These are phyloP conservation scores for Drechslerella coelobrocha DNA, from an alignment of 2,329 filamentous ascomycete genomes.

Conservation along the genomic window DNA sequence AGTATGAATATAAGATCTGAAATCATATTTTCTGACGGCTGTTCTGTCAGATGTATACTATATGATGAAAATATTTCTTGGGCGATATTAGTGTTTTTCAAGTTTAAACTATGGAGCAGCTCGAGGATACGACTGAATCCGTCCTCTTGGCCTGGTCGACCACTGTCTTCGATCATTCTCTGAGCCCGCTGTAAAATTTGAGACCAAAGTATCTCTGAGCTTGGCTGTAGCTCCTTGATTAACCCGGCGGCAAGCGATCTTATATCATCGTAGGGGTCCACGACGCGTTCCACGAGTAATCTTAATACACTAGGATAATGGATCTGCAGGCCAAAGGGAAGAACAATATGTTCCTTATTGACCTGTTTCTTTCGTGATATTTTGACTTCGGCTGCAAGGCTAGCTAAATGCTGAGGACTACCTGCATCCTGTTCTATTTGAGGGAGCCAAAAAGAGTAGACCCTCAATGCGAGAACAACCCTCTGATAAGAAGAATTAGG, in stretches of 20 bases:
- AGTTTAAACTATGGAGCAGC: slow-evolving; percentile 61
- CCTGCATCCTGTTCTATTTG: slow-evolving; percentile 29
- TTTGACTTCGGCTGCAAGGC: slow-evolving; percentile 34
- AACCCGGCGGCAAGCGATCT: slow-evolving; percentile 67
- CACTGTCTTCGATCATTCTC: slow-evolving; percentile 70
- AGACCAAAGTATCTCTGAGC: slow-evolving; percentile 57
- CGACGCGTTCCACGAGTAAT: slow-evolving; percentile 75
- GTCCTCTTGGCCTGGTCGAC: slow-evolving; percentile 89
- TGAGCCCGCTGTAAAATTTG: slow-evolving; percentile 65
- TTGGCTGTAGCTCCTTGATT: slow-evolving; percentile 63
- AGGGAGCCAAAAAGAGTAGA: slow-evolving; percentile 65
- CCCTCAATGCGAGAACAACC: slow-evolving; percentile 79
- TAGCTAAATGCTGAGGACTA: slow-evolving; percentile 2
- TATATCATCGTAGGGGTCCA: slow-evolving; percentile 94
- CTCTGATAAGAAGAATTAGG: slow-evolving; percentile 88
- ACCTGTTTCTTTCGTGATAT: slow-evolving; percentile 33
- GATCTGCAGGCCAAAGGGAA: slow-evolving; percentile 38
- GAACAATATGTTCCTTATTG: slow-evolving; percentile 40
- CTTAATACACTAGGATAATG: slow-evolving; percentile 61
- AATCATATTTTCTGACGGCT: slow-evolving; percentile 17
- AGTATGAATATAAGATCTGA: slow-evolving; percentile 24
- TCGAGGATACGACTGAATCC: slow-evolving; percentile 72
- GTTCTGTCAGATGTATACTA: slow-evolving; percentile 14
- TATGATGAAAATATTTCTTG: slow-evolving; percentile 22
- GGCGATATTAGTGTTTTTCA: slow-evolving; percentile 22